phyloP scores from a whole-genome alignment of 805 yeast genomes.

The Metschnikowia lunata region DNA sequence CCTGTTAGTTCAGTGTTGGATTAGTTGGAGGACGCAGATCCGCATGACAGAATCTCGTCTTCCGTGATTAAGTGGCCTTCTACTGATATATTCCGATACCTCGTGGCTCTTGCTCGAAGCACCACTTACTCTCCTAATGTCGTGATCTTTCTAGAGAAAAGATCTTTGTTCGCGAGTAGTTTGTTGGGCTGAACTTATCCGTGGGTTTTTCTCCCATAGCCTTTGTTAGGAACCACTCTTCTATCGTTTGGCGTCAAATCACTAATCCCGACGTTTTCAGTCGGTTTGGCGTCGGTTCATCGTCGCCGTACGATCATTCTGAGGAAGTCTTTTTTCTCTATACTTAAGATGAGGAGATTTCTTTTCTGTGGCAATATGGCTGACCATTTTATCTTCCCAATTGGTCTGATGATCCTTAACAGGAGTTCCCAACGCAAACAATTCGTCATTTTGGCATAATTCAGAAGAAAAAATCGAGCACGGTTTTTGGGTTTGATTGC shows the following conservation, averaged over 20 bases:
- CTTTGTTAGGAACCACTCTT: not conserved
- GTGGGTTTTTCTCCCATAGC: constrained; percentile 15
- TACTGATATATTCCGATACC: constrained; percentile 5
- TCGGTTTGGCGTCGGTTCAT: not conserved
- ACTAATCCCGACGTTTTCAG: not conserved
- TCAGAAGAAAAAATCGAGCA: constrained; percentile 7
- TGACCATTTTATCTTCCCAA: constrained; percentile 69
- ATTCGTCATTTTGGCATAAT: constrained; percentile 13
- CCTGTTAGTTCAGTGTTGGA: constrained; percentile 13
- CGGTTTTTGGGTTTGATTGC: constrained; percentile 34
- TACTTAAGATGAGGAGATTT: constrained; percentile 2
- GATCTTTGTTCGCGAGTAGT: not conserved
- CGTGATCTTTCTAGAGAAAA: not conserved
- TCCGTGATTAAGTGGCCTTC: constrained; percentile 7
- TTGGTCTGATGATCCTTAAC: constrained; percentile 53
- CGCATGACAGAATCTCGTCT: constrained; percentile 9
- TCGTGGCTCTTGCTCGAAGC: constrained; percentile 3
- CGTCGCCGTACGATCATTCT: not conserved
- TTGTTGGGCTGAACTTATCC: constrained; percentile 7
- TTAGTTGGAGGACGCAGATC: constrained; percentile 12
- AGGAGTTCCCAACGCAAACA: constrained; percentile 19
- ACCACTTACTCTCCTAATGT: constrained; percentile 15
- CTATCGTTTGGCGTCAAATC: not conserved
- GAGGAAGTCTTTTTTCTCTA: not conserved
- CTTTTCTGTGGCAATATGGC: constrained; percentile 31